Evolutionary conservation across 2,329 filamentous ascomycete species (phyloP).

Genomic region (Hymenoscyphus infarciens): DNA sequence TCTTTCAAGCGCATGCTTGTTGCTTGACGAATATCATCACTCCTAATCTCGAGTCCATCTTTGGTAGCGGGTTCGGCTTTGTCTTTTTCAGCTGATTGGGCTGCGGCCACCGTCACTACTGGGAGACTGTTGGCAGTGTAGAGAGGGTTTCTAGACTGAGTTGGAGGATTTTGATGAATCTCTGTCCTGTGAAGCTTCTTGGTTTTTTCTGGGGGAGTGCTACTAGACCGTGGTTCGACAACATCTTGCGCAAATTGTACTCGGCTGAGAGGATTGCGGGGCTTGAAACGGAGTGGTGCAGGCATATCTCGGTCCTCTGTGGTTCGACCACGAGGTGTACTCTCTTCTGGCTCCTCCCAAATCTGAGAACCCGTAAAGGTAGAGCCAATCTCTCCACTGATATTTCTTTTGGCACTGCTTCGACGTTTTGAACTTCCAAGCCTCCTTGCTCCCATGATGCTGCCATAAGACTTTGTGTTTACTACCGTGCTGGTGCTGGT

Average conservation of each 20-base stretch:
- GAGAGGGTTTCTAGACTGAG: constrained; percentile 74
- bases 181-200: constrained; percentile 53
- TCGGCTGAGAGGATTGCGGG: constrained; percentile 62
- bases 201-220: constrained; percentile 41
- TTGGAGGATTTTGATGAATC: constrained; percentile 79
- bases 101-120: constrained; percentile 30
- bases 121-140: constrained; percentile 64
- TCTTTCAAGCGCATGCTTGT: constrained; percentile 87
- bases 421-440: constrained; percentile 21
- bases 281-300: constrained; percentile 53
- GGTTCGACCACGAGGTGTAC: constrained; percentile 23
- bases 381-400: constrained; percentile 60
- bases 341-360: constrained; percentile 75
- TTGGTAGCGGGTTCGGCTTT: constrained; percentile 41
- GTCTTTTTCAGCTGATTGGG: constrained; percentile 14
- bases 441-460: constrained; percentile 20
- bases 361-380: constrained; percentile 76
- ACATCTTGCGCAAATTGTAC: constrained; percentile 46
- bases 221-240: constrained; percentile 42
- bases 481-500: constrained; percentile 8
- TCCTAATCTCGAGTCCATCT: constrained; percentile 77
- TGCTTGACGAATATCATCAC: constrained; percentile 83
- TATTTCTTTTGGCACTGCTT: constrained; percentile 50
- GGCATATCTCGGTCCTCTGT: constrained; percentile 33
- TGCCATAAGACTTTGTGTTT: constrained; percentile 29